phyloP scores from a whole-genome alignment of 1,284 basidiomycete species.

The Apiotrichum sp. region DNA sequence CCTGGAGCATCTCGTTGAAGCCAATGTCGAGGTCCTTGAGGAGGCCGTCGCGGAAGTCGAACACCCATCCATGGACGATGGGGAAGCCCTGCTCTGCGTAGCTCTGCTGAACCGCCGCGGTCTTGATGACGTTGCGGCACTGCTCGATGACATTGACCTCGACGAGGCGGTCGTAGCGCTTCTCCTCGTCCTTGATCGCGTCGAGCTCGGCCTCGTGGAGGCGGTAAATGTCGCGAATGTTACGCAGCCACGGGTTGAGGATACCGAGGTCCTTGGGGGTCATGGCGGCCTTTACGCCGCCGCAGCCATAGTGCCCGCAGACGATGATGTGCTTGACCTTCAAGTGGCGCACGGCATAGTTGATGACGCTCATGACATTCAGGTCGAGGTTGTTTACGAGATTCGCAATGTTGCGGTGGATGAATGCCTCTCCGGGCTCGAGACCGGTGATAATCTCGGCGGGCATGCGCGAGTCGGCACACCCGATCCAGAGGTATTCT shows the following conservation, averaged over 20 bases:
- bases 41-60: constrained; percentile 15
- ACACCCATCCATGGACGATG: constrained; percentile 19
- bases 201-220: constrained; percentile 19
- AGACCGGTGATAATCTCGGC: constrained; percentile 19
- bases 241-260: constrained; percentile 20
- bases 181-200: constrained; percentile 1
- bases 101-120: constrained; percentile 13
- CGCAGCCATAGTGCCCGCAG: constrained; percentile 20
- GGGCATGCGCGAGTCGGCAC: constrained; percentile 18
- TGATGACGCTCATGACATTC: constrained; percentile 16
- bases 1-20: constrained; percentile 4
- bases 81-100: constrained; percentile 14
- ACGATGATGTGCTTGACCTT: constrained; percentile 21
- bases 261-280: constrained; percentile 18
- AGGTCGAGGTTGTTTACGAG: constrained; percentile 18
- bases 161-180: constrained; percentile 17
- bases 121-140: constrained; percentile 21
- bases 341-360: constrained; percentile 18
- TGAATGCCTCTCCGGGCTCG: constrained; percentile 19
- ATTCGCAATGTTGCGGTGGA: constrained; percentile 23
- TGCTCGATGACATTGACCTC: constrained; percentile 20
- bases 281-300: constrained; percentile 19
- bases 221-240: constrained; percentile 20
- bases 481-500: constrained; percentile 21
- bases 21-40: constrained; percentile 20